A percentile compares a stretch with the other conserved stretches of the same genome.
Conservation (phyloP, 169 alveolate genomes). For the Blepharisma undulans region DNA sequence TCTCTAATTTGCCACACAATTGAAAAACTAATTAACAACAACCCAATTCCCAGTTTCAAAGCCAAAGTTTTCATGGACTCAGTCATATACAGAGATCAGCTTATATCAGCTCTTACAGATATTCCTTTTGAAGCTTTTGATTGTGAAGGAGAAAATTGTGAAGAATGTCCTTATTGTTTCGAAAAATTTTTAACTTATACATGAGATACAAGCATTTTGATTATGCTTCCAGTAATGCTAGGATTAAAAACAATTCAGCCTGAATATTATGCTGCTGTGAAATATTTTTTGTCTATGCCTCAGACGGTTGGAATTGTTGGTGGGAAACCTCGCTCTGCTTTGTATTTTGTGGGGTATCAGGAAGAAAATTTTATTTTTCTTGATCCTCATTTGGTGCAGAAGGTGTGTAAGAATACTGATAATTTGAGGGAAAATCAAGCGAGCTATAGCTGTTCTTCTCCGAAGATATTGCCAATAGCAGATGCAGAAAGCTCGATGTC, state of each 20-base stretch:
- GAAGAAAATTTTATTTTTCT: constrained; percentile 63
- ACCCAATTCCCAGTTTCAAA: neutral
- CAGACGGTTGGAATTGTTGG: constrained; percentile 78
- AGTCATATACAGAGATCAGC: neutral
- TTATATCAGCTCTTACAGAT: neutral
- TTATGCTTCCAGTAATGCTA: constrained; percentile 63
- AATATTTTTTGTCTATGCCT: constrained; percentile 51
- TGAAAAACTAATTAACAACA: neutral
- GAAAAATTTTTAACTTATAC: neutral
- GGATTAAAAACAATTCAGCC: constrained; percentile 61
- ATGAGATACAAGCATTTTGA: neutral
- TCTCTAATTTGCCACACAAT: neutral
- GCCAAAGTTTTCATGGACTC: constrained; percentile 15
- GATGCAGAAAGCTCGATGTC: constrained; percentile 33
- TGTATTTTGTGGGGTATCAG: constrained; percentile 75
- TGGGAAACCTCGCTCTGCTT: constrained; percentile 77
- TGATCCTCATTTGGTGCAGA: constrained; percentile 80
- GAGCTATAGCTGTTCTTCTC: neutral
- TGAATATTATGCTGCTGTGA: constrained; percentile 55
- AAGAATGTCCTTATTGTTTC: neutral
- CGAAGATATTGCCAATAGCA: neutral
- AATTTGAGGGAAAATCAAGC: neutral
- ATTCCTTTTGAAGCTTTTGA: neutral
- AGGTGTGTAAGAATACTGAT: constrained; percentile 23
- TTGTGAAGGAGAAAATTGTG: neutral